Percentiles rank a stretch among this genome's conserved stretches.
phyloP scores from a whole-genome alignment of 257 asterid genomes.

The Solanum chiquidenum region DNA sequence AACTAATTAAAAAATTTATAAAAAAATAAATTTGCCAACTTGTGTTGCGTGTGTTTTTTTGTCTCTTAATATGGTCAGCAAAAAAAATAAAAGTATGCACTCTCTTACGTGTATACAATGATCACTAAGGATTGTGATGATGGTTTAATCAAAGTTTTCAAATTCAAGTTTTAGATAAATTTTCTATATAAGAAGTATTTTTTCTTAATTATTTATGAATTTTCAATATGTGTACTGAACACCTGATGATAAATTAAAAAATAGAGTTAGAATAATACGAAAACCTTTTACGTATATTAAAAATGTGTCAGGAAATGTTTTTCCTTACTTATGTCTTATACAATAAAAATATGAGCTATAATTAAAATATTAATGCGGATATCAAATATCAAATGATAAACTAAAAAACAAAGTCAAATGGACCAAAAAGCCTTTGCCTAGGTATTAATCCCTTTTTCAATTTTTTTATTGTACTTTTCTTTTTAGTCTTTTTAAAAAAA shows the following conservation, averaged over 20 bases:
- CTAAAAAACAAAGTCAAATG: neutral
- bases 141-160: neutral
- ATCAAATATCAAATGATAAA: no score
- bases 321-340: neutral
- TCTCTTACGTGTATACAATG: neutral
- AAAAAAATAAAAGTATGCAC: neutral
- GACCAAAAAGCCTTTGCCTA: neutral
- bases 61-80: no score
- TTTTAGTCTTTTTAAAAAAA: no score
- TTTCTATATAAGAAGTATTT: neutral
- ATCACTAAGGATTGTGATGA: neutral
- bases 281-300: neutral
- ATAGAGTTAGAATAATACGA: no score
- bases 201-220: no score
- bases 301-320: fast-evolving
- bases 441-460: neutral
- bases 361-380: neutral
- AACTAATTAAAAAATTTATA: neutral
- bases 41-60: neutral
- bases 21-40: neutral
- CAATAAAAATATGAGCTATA: no score
- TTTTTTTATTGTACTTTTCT: no score
- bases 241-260: no score
- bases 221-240: no score
- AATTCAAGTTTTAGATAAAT: fast-evolving